A percentile compares a stretch with the other conserved stretches of the same genome.
These are phyloP conservation scores for Allium sativum DNA, from an alignment of 106 monocot genomes.

Conservation along the genomic window DNA sequence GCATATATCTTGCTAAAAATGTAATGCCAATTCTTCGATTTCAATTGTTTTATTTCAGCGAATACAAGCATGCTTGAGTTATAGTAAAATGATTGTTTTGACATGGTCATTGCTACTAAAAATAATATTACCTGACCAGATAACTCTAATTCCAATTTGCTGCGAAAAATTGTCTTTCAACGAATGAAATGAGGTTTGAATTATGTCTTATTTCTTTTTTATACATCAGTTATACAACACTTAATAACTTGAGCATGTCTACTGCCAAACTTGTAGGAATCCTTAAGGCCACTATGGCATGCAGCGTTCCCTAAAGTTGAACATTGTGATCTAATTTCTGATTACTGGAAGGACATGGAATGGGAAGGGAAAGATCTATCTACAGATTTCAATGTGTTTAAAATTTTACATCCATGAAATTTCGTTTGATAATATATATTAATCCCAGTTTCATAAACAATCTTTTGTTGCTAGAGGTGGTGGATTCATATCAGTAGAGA, in stretches of 20 bases:
- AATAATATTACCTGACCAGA: too few species aligned
- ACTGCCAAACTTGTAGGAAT: conserved; percentile 48
- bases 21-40: too few species aligned
- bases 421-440: background rate
- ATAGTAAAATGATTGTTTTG: too few species aligned
- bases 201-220: background rate
- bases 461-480: conserved; percentile 59
- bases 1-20: too few species aligned
- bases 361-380: conserved; percentile 99
- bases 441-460: background rate
- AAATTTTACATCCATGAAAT: background rate
- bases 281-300: conserved; percentile 67
- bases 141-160: too few species aligned
- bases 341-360: conserved; percentile 99
- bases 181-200: background rate
- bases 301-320: conserved; percentile 73
- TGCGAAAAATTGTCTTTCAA: too few species aligned
- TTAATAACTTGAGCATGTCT: too few species aligned
- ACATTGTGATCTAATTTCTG: conserved; percentile 65
- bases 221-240: too few species aligned
- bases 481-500: conserved; percentile 94
- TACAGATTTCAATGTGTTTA: conserved; percentile 72
- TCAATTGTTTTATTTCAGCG: too few species aligned
- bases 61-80: too few species aligned
- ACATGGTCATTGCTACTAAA: too few species aligned